A percentile compares a stretch with the other conserved stretches of the same genome.
Conservation (phyloP, 1,284 basidiomycete species). For the Pseudozyma pruni region DNA sequence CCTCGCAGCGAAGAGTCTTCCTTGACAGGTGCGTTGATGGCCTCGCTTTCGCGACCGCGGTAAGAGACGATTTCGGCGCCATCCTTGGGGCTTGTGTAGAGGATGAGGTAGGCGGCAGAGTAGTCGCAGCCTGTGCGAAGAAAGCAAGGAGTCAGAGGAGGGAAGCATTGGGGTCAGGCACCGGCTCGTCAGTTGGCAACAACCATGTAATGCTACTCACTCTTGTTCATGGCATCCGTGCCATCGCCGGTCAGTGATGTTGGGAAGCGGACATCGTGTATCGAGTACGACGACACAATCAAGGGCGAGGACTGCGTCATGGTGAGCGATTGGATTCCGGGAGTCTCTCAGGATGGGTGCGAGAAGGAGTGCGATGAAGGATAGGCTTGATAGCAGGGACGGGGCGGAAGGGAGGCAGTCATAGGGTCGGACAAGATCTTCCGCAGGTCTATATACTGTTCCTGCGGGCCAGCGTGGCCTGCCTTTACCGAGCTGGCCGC, state of each 20-base stretch:
- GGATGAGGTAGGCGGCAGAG: slow-evolving; percentile 86
- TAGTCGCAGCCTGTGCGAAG: slow-evolving; percentile 75
- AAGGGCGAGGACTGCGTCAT: slow-evolving; percentile 40
- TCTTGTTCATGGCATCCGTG: slow-evolving; percentile 91
- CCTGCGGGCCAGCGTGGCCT: too few relatives aligned
- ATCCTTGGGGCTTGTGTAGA: slow-evolving; percentile 74
- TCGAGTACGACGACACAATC: slow-evolving; percentile 47
- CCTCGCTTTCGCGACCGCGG: slow-evolving; percentile 38
- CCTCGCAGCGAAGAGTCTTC: slow-evolving; percentile 72
- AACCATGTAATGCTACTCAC: slow-evolving; percentile 21
- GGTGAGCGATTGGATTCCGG: neutral
- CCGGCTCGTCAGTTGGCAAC: neutral
- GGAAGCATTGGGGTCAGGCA: too few relatives aligned
- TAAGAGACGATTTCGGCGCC: slow-evolving; percentile 37
- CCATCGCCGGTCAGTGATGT: slow-evolving; percentile 79
- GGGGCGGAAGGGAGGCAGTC: neutral
- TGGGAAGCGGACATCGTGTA: slow-evolving; percentile 45
- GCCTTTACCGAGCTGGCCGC: too few relatives aligned
- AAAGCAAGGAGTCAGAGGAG: neutral
- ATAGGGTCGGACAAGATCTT: too few relatives aligned
- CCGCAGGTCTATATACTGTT: too few relatives aligned
- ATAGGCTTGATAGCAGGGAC: too few relatives aligned
- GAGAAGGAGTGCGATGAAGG: too few relatives aligned
- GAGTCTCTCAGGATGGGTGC: too few relatives aligned
- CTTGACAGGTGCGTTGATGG: slow-evolving; percentile 50